phyloP scores from a whole-genome alignment of 495 filamentous ascomycete genomes.

The Aspergillus panamensis region DNA sequence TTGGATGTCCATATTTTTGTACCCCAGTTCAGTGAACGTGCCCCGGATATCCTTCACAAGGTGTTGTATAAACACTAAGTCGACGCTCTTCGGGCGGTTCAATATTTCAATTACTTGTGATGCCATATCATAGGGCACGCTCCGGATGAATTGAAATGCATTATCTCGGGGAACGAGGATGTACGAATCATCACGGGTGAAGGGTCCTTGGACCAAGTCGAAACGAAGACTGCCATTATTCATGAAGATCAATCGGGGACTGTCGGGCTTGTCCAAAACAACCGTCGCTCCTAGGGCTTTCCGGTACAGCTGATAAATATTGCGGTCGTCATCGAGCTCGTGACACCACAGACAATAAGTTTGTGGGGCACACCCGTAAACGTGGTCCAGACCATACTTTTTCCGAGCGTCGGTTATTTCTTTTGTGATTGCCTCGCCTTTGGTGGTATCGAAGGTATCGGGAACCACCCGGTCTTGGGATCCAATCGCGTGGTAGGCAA shows the following conservation, averaged over 20 bases:
- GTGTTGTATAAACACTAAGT: neutral
- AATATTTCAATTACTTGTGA: neutral
- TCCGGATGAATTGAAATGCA: slow-evolving; percentile 32
- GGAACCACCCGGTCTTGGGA: slow-evolving; percentile 22
- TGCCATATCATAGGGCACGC: slow-evolving; percentile 18
- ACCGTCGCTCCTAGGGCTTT: slow-evolving; percentile 30
- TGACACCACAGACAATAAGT: slow-evolving; percentile 39
- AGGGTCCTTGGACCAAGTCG: slow-evolving; percentile 39
- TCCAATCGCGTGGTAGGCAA: slow-evolving; percentile 35
- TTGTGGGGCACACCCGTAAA: slow-evolving; percentile 40
- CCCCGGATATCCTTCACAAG: neutral
- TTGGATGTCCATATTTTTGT: neutral
- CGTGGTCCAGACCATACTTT: slow-evolving; percentile 19
- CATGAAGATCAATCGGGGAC: slow-evolving; percentile 33
- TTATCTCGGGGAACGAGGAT: slow-evolving; percentile 37
- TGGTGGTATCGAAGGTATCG: too few species aligned
- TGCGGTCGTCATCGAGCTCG: slow-evolving; percentile 29
- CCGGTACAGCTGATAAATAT: slow-evolving; percentile 32
- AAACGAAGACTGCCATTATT: slow-evolving; percentile 39
- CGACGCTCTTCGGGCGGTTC: neutral
- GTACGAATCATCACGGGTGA: slow-evolving; percentile 36
- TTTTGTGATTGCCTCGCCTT: too few species aligned
- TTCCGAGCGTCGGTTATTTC: too few species aligned
- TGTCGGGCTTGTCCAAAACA: slow-evolving; percentile 24
- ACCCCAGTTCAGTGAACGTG: neutral